Conservation (phyloP, 306 rosid species). For the Cucurbita argyrosperma region DNA sequence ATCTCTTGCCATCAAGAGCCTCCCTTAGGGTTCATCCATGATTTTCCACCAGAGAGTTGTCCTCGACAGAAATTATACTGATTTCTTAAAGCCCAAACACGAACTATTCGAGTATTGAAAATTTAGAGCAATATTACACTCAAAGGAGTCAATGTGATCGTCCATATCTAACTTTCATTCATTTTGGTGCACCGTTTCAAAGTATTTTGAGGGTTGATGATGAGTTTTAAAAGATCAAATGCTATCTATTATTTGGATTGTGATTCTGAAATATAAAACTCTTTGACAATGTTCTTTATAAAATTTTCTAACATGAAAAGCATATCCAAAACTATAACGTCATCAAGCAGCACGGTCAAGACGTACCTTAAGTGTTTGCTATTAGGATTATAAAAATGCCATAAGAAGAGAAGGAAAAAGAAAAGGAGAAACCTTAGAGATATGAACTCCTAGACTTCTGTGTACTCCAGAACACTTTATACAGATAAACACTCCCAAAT, state of each 20-base stretch:
- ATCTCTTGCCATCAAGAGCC: neutral
- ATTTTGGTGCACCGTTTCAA: no score
- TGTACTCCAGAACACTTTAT: slow-evolving; percentile 95
- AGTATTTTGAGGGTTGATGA: no score
- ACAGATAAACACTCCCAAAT: slow-evolving; percentile 70
- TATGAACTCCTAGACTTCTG: slow-evolving; percentile 87
- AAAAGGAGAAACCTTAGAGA: slow-evolving; percentile 56
- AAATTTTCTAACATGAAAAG: neutral
- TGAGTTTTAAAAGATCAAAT: neutral
- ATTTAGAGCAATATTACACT: no score
- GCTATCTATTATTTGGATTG: neutral
- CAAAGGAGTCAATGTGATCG: no score
- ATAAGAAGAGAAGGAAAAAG: neutral
- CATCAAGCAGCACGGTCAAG: slow-evolving; percentile 2
- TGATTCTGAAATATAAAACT: neutral
- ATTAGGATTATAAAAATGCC: neutral
- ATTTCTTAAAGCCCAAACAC: no score
- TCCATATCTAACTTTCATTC: no score
- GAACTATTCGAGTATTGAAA: no score
- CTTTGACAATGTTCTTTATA: neutral
- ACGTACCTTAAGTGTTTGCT: neutral
- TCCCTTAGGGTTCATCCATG: neutral
- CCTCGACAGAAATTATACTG: neutral
- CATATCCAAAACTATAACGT: neutral
- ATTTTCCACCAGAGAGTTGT: neutral